Conservation (phyloP, 164 flowering plant species). For the Kingdonia uniflora region DNA sequence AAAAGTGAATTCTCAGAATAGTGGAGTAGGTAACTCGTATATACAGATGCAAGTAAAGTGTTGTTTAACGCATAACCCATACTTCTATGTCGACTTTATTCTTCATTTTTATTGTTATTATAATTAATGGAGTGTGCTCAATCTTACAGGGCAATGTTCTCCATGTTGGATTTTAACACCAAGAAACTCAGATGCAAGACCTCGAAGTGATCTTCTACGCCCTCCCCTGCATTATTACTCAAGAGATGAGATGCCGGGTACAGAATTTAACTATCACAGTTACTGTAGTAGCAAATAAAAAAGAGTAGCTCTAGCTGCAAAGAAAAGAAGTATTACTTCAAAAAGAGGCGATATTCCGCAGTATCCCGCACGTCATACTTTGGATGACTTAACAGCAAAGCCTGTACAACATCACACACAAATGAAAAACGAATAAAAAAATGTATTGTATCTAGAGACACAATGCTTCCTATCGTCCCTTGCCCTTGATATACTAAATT, state of each 20-base stretch:
- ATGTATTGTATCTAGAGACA: too few relatives aligned
- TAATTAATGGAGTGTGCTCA: background rate
- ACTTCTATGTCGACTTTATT: too few relatives aligned
- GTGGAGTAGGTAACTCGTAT: background rate
- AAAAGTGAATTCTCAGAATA: too few relatives aligned
- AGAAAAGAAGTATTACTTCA: constrained; percentile 30
- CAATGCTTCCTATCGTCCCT: too few relatives aligned
- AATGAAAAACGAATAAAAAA: background rate
- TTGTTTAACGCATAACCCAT: background rate
- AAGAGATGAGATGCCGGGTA: too few relatives aligned
- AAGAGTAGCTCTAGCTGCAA: background rate
- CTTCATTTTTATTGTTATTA: background rate
- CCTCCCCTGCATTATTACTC: constrained; percentile 34
- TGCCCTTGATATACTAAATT: too few relatives aligned
- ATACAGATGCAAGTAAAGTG: background rate
- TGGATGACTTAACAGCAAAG: constrained; percentile 70
- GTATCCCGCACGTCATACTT: constrained; percentile 78
- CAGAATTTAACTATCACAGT: too few relatives aligned
- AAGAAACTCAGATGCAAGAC: constrained; percentile 68
- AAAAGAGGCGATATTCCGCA: constrained; percentile 60
- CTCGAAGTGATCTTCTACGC: constrained; percentile 51
- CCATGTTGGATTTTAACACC: constrained; percentile 73
- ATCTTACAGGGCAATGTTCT: constrained; percentile 85
- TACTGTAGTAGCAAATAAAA: too few relatives aligned
- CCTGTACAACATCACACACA: constrained; percentile 31